phyloP scores from a whole-genome alignment of 1,284 basidiomycete genomes.

The Tilletiopsis washingtonensis region DNA sequence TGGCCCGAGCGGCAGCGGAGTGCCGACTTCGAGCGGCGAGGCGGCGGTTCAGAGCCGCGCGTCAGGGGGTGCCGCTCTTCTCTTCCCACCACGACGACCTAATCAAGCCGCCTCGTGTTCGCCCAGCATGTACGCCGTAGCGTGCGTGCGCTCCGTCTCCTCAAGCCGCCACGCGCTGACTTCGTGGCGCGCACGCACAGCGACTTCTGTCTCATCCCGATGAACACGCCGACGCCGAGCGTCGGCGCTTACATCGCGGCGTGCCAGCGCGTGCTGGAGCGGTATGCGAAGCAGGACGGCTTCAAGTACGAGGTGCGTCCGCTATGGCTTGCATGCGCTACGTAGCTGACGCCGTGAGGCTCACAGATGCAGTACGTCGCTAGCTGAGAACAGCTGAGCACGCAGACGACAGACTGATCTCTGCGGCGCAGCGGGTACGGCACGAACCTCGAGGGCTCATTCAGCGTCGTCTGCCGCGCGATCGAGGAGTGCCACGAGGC shows the following conservation, averaged over 20 bases:
- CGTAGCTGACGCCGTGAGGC: background rate
- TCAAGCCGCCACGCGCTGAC: background rate
- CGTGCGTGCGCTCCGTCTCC: background rate
- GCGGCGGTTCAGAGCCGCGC: no score
- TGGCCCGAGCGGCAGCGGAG: no score
- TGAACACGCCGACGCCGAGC: conserved; percentile 40
- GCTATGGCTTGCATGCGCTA: background rate
- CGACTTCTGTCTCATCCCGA: conserved; percentile 31
- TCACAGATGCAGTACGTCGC: conserved; percentile 6
- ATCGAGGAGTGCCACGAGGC: conserved; percentile 43
- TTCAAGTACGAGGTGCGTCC: conserved; percentile 37
- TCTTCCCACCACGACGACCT: no score
- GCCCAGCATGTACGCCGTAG: background rate
- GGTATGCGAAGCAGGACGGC: conserved; percentile 25
- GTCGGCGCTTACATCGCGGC: conserved; percentile 44
- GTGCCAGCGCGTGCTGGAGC: conserved; percentile 40
- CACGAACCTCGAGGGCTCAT: conserved; percentile 43
- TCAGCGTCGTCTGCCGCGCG: conserved; percentile 32
- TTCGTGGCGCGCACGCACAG: background rate
- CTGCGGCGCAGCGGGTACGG: conserved; percentile 38
- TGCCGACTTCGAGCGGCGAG: no score
- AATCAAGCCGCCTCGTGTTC: no score
- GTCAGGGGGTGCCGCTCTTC: no score
- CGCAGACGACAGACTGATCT: background rate
- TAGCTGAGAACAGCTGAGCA: background rate